phyloP scores from a whole-genome alignment of 2,329 filamentous ascomycete genomes.

The Xenoacremonium recifei region DNA sequence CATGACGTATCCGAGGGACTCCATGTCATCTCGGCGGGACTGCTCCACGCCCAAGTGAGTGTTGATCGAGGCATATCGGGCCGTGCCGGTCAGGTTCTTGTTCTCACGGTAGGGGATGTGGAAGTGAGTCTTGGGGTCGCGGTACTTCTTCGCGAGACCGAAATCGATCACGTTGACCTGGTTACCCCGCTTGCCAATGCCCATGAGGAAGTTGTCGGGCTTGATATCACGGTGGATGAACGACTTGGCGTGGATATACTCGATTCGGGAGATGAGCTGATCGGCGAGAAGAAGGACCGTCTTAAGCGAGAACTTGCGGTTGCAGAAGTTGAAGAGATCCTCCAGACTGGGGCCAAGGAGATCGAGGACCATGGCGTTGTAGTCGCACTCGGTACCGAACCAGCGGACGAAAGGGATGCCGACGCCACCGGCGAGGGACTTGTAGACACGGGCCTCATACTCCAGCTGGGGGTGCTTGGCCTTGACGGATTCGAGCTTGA shows the following conservation, averaged over 20 bases:
- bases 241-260: slow-evolving; percentile 99
- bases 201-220: slow-evolving; percentile 99
- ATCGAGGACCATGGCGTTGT: slow-evolving; percentile 99
- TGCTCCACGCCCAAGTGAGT: slow-evolving; percentile 98
- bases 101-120: slow-evolving; percentile 99
- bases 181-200: slow-evolving; percentile 97
- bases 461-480: slow-evolving; percentile 98
- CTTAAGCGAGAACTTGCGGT: slow-evolving; percentile 99
- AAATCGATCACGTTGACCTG: slow-evolving; percentile 99
- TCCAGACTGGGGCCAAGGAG: slow-evolving; percentile 93
- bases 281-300: slow-evolving; percentile 95
- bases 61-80: slow-evolving; percentile 98
- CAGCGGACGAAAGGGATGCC: slow-evolving; percentile 98
- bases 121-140: slow-evolving; percentile 99
- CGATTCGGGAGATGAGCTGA: slow-evolving; percentile 97
- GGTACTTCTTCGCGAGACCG: slow-evolving; percentile 98
- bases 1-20: slow-evolving; percentile 98
- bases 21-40: slow-evolving; percentile 99
- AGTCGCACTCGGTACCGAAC: slow-evolving; percentile 99
- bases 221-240: slow-evolving; percentile 99
- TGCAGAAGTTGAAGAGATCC: slow-evolving; percentile 99
- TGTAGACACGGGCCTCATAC: slow-evolving; percentile 95
- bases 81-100: slow-evolving; percentile 99
- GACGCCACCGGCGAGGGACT: slow-evolving; percentile 88
- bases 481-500: slow-evolving; percentile 99